Evolutionary conservation across 1,139 yeast species (phyloP), one percentile per base, ranked within the genome.

Genomic region (Protomyces inouyei): DNA sequence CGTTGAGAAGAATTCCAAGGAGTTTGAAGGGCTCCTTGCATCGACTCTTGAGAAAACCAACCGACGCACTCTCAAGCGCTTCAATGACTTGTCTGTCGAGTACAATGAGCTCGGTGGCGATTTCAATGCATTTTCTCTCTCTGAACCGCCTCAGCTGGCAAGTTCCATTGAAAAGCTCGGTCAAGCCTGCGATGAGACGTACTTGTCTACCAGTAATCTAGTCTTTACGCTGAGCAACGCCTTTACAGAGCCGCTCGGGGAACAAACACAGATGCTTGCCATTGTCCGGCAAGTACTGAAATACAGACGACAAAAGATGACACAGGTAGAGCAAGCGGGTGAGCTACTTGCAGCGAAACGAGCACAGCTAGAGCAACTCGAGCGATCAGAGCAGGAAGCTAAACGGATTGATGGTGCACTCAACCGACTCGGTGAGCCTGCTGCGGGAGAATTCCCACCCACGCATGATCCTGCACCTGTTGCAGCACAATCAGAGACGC

Each of bases 191-290:
- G 97, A 90, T 72, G 81, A 88, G 54, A 84, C 85, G 43, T 85
- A 84, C 66, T 79, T 86, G 52, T 81, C 88, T 14, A 80, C 90
- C 48, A 88, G 86, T 68, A 79, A 84, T 3, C 78, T 92, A 25
- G 85, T 87, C n/a, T 82, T 84, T 51, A 83, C 84, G 55, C 77
- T 92, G 55, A 85, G 88, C 68, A 83, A 89, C 9, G 83, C 85
- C 64, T 86, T 91, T 70, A 82, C 89, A 51, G 98, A 92, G 72
- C 96, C 96, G 3, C 77, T 92, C 40, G 85, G 88, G 5, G 97
- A 92, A 72, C 83, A 88, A 18, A 91, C 87, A 14, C 90, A 88
- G 71, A 85, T 87, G 75, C 84, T 95, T 0, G 79, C 81, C 4
- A 85, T 87, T 0, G 83, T 87, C 1, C 81, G 87, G 57, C 82